Conservation (phyloP, 257 asterid species). For the Pogostemon cablin region DNA sequence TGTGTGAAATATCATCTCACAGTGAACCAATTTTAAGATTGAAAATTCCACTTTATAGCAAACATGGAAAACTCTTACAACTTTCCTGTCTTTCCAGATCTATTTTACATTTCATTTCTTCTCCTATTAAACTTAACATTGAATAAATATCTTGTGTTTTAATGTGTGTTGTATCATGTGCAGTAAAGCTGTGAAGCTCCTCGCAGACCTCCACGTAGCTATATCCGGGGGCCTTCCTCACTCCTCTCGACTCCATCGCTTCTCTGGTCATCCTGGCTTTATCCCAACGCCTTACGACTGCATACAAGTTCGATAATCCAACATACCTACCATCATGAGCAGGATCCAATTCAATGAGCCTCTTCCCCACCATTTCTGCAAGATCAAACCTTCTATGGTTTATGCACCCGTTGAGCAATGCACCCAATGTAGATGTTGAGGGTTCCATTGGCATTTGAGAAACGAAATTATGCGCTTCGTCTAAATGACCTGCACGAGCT, state of each 20-base stretch:
- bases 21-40: no score
- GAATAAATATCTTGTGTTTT: constrained; percentile 48
- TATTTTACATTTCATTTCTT: constrained; percentile 51
- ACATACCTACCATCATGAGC: constrained; percentile 71
- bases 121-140: constrained; percentile 43
- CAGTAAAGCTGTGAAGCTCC: constrained; percentile 57
- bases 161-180: constrained; percentile 65
- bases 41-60: neutral
- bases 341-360: constrained; percentile 66
- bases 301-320: constrained; percentile 76
- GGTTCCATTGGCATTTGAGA: constrained; percentile 54
- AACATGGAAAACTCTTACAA: neutral
- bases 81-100: constrained; percentile 36
- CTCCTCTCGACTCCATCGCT: constrained; percentile 72
- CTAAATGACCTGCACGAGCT: constrained; percentile 70
- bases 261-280: constrained; percentile 62
- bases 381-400: constrained; percentile 59
- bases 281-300: constrained; percentile 58
- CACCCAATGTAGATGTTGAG: constrained; percentile 70
- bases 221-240: constrained; percentile 65
- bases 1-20: no score
- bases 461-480: constrained; percentile 53
- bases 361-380: constrained; percentile 67
- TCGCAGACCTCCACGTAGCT: constrained; percentile 68
- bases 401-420: constrained; percentile 70